Base-by-base conservation (phyloP, 805 yeast species). In the Ogataea henricii region DNA sequence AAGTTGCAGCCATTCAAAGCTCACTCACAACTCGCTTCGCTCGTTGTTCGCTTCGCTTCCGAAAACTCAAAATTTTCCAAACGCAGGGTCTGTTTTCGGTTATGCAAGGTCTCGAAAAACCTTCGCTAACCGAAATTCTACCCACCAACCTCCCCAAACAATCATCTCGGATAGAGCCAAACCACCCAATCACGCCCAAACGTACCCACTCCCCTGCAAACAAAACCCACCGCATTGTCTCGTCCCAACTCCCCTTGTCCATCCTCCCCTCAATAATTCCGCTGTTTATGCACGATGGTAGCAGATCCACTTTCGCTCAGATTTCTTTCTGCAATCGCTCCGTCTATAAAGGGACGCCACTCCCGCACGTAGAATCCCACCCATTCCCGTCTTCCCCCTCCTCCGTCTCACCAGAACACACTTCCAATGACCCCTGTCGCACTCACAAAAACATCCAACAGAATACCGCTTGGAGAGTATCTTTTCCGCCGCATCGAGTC, bases 381-480 rank as follows among this genome's bases (percentile, higher is more conserved):
- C 7, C 13, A 18, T 12, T 30, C 35, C 40, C 40, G 17, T n/a
- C 23, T 40, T 34, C 17, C 18, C 23, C 48, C 36, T 18, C 25
- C 32, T 38, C 34, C 42, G 22, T 33, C 40, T 37, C 25, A 44
- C 38, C 41, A 37, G n/a, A n/a, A n/a, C 35, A 5, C 16, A 23
- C 29, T 16, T 22, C 43, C 14, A 30, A 46, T 47, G 51, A 45
- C 48, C 29, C 52, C 54, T 6, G 38, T 51, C 27, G 49, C 51
- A 18, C 29, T 35, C 14, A 25, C 35, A 16, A 23, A 33, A 25
- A 17, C 26, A 7, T 27, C 40, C 38, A 39, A 40, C 9, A 27
- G 64, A 77, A 46, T 48, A 26, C 81, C 87, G 1, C 69, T 85
- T 40, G 89, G 89, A 3, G 87, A 83, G 54, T 85, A 81, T 56